Percentiles rank a stretch among this genome's conserved stretches.
phyloP scores from a whole-genome alignment of 257 asterid genomes.

The Nicotiana benthamiana region DNA sequence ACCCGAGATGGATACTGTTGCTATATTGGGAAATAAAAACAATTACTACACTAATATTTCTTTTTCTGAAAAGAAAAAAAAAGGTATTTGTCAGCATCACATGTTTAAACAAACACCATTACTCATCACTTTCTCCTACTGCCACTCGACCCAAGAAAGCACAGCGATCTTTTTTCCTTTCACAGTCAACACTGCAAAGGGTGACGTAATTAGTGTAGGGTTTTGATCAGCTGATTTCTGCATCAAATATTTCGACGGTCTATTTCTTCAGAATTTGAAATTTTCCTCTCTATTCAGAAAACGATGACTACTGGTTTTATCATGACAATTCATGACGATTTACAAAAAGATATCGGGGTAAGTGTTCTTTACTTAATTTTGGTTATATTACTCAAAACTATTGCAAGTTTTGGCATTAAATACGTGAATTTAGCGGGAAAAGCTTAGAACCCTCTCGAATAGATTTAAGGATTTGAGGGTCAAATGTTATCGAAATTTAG shows the following conservation, averaged over 20 bases:
- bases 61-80: background rate
- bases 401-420: too few relatives aligned
- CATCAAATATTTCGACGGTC: background rate
- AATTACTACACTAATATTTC: background rate
- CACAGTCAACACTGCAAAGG: background rate
- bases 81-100: background rate
- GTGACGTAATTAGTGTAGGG: background rate
- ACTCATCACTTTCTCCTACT: background rate
- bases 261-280: background rate
- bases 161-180: background rate
- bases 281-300: background rate
- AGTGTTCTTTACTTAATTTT: too few relatives aligned
- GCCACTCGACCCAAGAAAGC: background rate
- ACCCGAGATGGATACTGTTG: conserved; percentile 8
- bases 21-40: background rate
- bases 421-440: too few relatives aligned
- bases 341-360: background rate
- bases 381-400: too few relatives aligned
- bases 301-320: too few relatives aligned
- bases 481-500: too few relatives aligned
- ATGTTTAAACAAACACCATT: background rate
- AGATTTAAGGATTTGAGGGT: too few relatives aligned
- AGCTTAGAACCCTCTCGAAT: too few relatives aligned
- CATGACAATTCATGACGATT: background rate
- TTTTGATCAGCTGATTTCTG: background rate